Percentiles rank a stretch among this genome's conserved stretches.
Conservation (phyloP, 225 moss, liverwort and hornwort genomes). For the Pleurozium schreberi region DNA sequence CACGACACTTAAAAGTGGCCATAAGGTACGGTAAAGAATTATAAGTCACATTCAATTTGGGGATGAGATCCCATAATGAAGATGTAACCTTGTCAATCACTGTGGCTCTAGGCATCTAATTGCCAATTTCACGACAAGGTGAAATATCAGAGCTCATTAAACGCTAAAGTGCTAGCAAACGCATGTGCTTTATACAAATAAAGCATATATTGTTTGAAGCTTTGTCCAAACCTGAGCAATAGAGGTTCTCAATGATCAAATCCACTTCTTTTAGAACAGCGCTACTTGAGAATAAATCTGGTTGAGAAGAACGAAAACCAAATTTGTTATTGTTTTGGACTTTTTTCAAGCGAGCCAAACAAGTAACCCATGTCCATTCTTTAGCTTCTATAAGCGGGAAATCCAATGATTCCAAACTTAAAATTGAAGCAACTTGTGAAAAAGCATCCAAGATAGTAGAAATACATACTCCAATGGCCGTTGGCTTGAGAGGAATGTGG, state of each 20-base stretch:
- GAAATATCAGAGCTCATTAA: not conserved
- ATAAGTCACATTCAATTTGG: no score
- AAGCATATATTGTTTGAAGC: not conserved
- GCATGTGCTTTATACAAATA: not conserved
- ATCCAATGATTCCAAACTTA: not conserved
- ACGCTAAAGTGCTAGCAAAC: not conserved
- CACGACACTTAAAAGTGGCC: no score
- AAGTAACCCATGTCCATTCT: not conserved
- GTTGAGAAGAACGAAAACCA: not conserved
- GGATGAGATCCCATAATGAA: no score
- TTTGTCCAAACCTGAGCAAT: not conserved
- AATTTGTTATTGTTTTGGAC: not conserved
- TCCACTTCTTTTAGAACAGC: not conserved
- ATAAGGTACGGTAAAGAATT: no score
- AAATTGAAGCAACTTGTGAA: accelerated
- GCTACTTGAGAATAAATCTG: accelerated
- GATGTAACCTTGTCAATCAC: no score
- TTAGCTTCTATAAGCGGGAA: not conserved
- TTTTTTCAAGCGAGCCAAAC: not conserved
- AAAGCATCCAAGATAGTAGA: not conserved
- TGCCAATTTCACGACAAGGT: accelerated
- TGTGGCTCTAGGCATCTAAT: not conserved
- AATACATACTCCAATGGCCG: not conserved
- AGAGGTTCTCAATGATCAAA: not conserved
- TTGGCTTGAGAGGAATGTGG: not conserved